A percentile compares a stretch with the other conserved stretches of the same genome.
These are phyloP conservation scores for Rhodomyrtus tomentosa DNA, from an alignment of 345 rosid species.

Conservation along the genomic window DNA sequence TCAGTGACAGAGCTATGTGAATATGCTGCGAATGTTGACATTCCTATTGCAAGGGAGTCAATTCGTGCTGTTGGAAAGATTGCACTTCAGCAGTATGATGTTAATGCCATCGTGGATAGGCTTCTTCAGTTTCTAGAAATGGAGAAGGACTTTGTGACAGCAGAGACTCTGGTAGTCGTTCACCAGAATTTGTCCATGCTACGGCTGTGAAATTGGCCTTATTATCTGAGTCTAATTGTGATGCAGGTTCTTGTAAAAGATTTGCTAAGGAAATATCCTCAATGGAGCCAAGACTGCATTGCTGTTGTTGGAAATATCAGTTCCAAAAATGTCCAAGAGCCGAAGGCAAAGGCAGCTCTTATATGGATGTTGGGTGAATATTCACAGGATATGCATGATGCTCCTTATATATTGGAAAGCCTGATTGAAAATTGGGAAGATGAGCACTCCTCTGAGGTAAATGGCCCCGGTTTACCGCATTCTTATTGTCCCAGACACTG, in stretches of 20 bases:
- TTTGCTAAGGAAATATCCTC: slow-evolving; percentile 93
- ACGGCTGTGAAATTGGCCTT: not conserved
- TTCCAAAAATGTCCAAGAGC: slow-evolving; percentile 83
- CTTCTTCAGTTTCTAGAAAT: slow-evolving; percentile 98
- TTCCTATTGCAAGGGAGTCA: slow-evolving; percentile 92
- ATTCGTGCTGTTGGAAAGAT: slow-evolving; percentile 98
- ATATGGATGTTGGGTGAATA: slow-evolving; percentile 99
- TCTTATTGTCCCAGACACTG: not conserved
- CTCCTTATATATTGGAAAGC: slow-evolving; percentile 87
- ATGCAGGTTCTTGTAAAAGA: slow-evolving; percentile 94
- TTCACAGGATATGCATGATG: slow-evolving; percentile 95
- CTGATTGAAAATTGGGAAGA: slow-evolving; percentile 90
- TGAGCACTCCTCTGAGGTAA: slow-evolving; percentile 89
- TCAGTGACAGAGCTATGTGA: slow-evolving; percentile 97
- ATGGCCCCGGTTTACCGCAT: not conserved
- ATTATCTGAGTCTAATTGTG: not conserved
- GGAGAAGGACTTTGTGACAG: slow-evolving; percentile 99
- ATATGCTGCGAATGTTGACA: slow-evolving; percentile 97
- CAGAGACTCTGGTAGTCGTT: slow-evolving; percentile 77
- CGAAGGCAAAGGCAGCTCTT: slow-evolving; percentile 95
- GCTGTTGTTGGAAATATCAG: slow-evolving; percentile 99
- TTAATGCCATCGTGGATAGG: slow-evolving; percentile 98
- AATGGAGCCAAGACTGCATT: slow-evolving; percentile 99
- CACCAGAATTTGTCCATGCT: not conserved
- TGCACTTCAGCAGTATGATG: slow-evolving; percentile 97